A percentile compares a stretch with the other conserved stretches of the same genome.
phyloP scores from a whole-genome alignment of 768 basidiomycete species.

The Lentinula lateritia region DNA sequence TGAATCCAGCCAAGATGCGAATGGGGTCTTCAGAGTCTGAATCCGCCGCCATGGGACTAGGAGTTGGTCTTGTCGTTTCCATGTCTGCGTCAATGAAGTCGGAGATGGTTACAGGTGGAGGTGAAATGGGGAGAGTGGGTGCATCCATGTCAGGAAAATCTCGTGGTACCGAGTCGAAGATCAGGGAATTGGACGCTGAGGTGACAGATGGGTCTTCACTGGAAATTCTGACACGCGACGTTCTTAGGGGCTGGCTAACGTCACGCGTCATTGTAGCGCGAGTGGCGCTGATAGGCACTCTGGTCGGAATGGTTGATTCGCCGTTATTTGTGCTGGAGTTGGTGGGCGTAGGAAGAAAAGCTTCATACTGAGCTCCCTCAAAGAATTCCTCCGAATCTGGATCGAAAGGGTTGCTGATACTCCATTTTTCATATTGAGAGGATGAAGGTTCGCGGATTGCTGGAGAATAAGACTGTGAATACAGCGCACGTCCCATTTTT shows the following conservation, averaged over 20 bases:
- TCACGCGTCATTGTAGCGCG: background rate
- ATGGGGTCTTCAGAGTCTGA: constrained; percentile 4
- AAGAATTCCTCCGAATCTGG: constrained; percentile 81
- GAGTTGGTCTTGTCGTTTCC: background rate
- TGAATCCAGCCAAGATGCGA: background rate
- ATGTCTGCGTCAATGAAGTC: background rate
- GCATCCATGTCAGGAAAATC: background rate
- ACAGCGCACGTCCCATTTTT: constrained; percentile 57
- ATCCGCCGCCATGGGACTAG: background rate
- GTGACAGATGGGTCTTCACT: background rate
- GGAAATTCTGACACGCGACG: background rate
- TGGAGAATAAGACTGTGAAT: constrained; percentile 37
- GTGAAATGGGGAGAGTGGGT: background rate
- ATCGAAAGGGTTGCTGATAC: constrained; percentile 62
- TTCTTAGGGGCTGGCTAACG: background rate
- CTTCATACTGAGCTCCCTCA: constrained; percentile 58
- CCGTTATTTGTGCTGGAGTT: background rate
- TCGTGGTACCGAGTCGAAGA: background rate
- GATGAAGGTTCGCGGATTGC: background rate
- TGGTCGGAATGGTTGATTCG: background rate
- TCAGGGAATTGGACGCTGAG: background rate
- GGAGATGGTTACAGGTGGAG: background rate
- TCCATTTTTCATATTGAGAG: constrained; percentile 50
- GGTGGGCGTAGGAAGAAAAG: constrained; percentile 34
- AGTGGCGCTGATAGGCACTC: background rate